Conservation (phyloP, 805 yeast genomes). For the Metschnikowia reukaufii region DNA sequence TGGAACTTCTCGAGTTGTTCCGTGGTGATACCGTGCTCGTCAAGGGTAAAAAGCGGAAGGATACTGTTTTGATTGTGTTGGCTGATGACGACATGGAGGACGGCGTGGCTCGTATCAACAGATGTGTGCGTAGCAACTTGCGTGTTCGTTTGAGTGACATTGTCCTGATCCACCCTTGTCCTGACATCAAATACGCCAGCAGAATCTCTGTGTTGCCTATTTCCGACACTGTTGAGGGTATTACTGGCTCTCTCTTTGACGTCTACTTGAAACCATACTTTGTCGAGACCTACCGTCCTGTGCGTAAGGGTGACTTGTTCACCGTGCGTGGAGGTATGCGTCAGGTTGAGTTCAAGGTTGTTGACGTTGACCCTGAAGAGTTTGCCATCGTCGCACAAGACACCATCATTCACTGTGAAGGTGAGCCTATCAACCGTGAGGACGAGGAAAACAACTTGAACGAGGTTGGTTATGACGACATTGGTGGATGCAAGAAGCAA, state of each 20-base stretch:
- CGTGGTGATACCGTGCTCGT: slow-evolving; percentile 97
- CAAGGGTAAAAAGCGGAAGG: slow-evolving; percentile 97
- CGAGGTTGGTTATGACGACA: slow-evolving; percentile 98
- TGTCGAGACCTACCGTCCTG: slow-evolving; percentile 98
- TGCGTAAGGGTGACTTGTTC: slow-evolving; percentile 94
- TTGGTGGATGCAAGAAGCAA: slow-evolving; percentile 98
- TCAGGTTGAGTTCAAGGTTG: slow-evolving; percentile 98
- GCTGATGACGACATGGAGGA: slow-evolving; percentile 97
- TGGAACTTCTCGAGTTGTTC: slow-evolving; percentile 92
- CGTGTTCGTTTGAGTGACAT: slow-evolving; percentile 93
- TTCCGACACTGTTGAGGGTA: slow-evolving; percentile 97
- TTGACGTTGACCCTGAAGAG: slow-evolving; percentile 96
- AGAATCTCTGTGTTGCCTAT: slow-evolving; percentile 94
- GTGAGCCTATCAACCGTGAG: slow-evolving; percentile 97
- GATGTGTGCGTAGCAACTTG: slow-evolving; percentile 94
- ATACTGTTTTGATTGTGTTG: slow-evolving; percentile 91
- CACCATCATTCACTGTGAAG: slow-evolving; percentile 96
- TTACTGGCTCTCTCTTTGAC: slow-evolving; percentile 94
- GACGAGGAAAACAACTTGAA: slow-evolving; percentile 95
- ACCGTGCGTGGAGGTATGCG: slow-evolving; percentile 99
- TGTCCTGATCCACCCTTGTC: slow-evolving; percentile 89
- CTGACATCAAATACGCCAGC: slow-evolving; percentile 95
- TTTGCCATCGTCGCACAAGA: slow-evolving; percentile 98
- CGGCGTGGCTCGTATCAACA: slow-evolving; percentile 90
- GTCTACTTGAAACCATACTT: slow-evolving; percentile 96